Conservation (phyloP, 768 basidiomycete species). For the Leccinum truebloodii region DNA sequence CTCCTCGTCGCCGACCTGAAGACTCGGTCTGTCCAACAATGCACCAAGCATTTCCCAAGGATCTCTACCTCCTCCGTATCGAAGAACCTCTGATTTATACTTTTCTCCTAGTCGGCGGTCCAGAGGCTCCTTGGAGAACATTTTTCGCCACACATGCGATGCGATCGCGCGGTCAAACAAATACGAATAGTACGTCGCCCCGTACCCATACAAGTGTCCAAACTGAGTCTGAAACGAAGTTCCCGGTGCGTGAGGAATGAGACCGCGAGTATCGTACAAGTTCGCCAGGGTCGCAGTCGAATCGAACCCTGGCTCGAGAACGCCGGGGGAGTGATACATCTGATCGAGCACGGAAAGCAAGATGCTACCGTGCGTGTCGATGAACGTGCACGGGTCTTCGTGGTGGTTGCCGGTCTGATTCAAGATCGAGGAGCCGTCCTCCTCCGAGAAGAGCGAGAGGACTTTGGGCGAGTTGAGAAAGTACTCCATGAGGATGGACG, state of each 20-base stretch:
- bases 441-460: slow-evolving; percentile 70
- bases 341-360: slow-evolving; percentile 89
- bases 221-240: slow-evolving; percentile 97
- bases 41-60: slow-evolving; percentile 91
- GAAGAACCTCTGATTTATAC: slow-evolving; percentile 74
- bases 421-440: slow-evolving; percentile 43
- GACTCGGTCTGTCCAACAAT: slow-evolving; percentile 60
- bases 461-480: slow-evolving; percentile 87
- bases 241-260: slow-evolving; percentile 80
- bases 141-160: slow-evolving; percentile 79
- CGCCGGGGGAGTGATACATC: slow-evolving; percentile 76
- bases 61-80: slow-evolving; percentile 85
- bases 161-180: slow-evolving; percentile 96
- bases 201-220: slow-evolving; percentile 93
- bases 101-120: slow-evolving; percentile 75
- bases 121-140: slow-evolving; percentile 72
- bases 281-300: slow-evolving; percentile 67
- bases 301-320: slow-evolving; percentile 59
- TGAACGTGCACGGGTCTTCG: slow-evolving; percentile 72
- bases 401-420: slow-evolving; percentile 64
- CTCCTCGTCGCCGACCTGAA: slow-evolving; percentile 71
- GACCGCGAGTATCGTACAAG: slow-evolving; percentile 66
- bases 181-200: slow-evolving; percentile 97
- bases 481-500: slow-evolving; percentile 98
- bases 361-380: slow-evolving; percentile 92